These are phyloP conservation scores for Artemisia argyi DNA, from an alignment of 129 eudicot species.

Conservation along the genomic window DNA sequence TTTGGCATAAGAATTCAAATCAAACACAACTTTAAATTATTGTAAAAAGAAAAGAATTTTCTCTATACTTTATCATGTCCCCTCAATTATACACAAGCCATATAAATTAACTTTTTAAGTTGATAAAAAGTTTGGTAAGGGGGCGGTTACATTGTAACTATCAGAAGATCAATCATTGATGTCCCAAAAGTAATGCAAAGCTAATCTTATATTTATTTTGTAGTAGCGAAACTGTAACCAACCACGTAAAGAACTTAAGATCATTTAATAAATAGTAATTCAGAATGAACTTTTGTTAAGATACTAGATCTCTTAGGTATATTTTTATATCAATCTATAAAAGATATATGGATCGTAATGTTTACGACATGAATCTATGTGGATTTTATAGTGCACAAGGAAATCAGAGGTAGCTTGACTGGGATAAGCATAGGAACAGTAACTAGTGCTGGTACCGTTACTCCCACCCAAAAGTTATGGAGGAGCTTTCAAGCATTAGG, in stretches of 20 bases:
- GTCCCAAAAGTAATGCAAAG: conserved; percentile 1
- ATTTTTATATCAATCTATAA: too few species aligned
- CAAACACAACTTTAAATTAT: not conserved
- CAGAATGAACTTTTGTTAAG: too few species aligned
- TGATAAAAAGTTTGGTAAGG: conserved; percentile 15
- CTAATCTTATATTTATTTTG: too few species aligned
- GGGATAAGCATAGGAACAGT: conserved; percentile 64
- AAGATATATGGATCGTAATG: too few species aligned
- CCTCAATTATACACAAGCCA: conserved; percentile 22
- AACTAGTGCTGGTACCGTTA: conserved; percentile 46
- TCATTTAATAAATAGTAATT: too few species aligned
- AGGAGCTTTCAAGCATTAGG: conserved; percentile 79
- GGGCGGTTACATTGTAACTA: not conserved
- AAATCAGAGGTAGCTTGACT: conserved; percentile 61
- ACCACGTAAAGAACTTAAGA: too few species aligned
- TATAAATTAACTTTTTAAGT: conserved; percentile 6
- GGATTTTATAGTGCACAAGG: conserved; percentile 38
- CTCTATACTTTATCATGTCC: conserved; percentile 22
- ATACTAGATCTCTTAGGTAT: too few species aligned
- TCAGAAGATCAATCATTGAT: conserved; percentile 26
- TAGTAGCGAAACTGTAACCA: too few species aligned
- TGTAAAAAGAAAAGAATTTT: not conserved
- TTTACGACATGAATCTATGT: not conserved
- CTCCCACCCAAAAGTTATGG: conserved; percentile 65
- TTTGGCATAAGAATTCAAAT: not conserved